phyloP scores from a whole-genome alignment of 352 stramenopile genomes.

The Blastocystis sp. region DNA sequence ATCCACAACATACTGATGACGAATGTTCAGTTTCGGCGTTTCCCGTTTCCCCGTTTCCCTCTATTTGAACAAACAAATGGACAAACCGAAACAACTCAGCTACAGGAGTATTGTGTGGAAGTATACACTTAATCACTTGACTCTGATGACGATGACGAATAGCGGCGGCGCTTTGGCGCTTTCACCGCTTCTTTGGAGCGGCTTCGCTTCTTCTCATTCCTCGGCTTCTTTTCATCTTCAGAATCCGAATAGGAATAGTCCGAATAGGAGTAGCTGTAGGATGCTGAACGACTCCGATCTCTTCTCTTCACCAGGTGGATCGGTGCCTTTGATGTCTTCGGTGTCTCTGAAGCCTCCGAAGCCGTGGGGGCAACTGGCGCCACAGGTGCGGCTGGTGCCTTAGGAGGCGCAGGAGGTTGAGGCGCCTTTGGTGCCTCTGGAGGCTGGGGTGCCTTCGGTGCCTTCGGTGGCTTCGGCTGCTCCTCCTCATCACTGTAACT shows the following conservation, averaged over 20 bases:
- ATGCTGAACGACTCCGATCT: neutral
- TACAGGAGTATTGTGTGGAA: too few species aligned
- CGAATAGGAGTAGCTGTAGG: constrained; percentile 26
- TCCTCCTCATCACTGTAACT: constrained; percentile 9
- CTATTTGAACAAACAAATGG: neutral
- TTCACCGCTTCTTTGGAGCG: neutral
- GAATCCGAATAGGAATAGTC: constrained; percentile 15
- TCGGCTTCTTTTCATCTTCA: neutral
- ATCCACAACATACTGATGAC: neutral
- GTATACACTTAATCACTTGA: neutral
- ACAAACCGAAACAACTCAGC: constrained; percentile 2
- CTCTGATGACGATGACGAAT: constrained; percentile 24
- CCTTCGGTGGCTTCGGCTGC: neutral
- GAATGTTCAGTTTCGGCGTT: constrained; percentile 15
- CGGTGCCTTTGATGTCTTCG: neutral
- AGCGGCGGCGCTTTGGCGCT: neutral
- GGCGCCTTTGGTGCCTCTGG: too few species aligned
- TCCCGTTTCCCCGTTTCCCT: constrained; percentile 18
- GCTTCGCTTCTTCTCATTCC: constrained; percentile 22
- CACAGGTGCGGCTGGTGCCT: too few species aligned
- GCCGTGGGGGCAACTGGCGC: too few species aligned
- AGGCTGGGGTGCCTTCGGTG: neutral
- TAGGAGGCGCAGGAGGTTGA: too few species aligned
- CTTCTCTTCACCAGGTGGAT: neutral
- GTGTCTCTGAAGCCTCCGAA: neutral